These are phyloP conservation scores for Corymbia citriodora DNA, from an alignment of 441 rosid genomes.

Conservation along the genomic window DNA sequence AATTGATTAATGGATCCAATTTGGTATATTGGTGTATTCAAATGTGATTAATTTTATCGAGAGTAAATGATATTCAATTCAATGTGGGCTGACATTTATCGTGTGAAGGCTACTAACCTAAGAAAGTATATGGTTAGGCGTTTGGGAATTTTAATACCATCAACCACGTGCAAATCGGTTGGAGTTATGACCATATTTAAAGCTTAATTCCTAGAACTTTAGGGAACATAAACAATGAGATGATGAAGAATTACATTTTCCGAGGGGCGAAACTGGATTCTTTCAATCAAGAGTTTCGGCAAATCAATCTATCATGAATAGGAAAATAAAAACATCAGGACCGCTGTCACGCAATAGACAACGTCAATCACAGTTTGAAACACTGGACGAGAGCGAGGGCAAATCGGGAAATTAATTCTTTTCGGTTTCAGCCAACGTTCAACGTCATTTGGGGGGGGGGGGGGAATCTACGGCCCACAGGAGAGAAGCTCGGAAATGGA, in stretches of 20 bases:
- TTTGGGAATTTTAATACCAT: not conserved
- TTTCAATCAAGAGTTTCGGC: not conserved
- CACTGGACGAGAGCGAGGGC: not conserved
- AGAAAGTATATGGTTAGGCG: not conserved
- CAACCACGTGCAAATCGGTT: not conserved
- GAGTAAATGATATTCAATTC: not conserved
- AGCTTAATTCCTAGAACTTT: not conserved
- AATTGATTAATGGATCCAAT: not conserved
- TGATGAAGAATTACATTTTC: not conserved
- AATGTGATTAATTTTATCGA: not conserved
- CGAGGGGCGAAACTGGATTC: not conserved
- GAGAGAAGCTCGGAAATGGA: not conserved
- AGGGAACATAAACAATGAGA: not conserved
- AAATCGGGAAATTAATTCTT: not conserved
- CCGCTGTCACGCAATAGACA: not conserved
- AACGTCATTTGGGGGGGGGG: not conserved
- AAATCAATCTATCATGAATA: not conserved
- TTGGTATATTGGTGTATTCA: too few species aligned
- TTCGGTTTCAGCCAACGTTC: not conserved
- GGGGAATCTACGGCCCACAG: not conserved
- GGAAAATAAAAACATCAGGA: not conserved
- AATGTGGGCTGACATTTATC: not conserved
- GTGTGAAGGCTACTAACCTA: not conserved
- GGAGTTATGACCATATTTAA: not conserved
- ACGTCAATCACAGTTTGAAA: not conserved